phyloP scores from a whole-genome alignment of 163 green algal genomes.

The Scenedesmus sp. region DNA sequence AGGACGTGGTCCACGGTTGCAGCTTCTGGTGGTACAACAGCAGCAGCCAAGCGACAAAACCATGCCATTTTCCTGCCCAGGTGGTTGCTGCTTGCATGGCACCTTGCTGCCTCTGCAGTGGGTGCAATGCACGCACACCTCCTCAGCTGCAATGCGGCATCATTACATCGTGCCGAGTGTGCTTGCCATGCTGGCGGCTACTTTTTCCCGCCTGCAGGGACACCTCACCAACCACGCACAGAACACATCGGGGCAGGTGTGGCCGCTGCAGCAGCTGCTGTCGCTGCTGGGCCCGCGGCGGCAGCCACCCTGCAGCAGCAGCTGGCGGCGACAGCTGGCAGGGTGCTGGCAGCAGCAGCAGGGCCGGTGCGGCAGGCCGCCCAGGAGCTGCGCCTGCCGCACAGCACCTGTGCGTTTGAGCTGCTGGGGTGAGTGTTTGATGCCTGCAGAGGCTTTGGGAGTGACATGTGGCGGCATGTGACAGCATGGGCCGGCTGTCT shows the following conservation, averaged over 20 bases:
- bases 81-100: too few species aligned
- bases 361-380: slow-evolving; percentile 43
- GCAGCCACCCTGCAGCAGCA: background rate
- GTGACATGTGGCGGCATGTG: too few species aligned
- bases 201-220: slow-evolving; percentile 18
- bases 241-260: background rate
- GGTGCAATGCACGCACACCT: too few species aligned
- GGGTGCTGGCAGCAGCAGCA: slow-evolving; percentile 42
- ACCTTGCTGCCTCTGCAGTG: too few species aligned
- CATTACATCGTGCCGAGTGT: too few species aligned
- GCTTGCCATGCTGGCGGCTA: background rate
- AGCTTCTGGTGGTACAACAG: too few species aligned
- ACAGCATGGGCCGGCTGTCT: too few species aligned
- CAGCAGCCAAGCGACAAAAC: too few species aligned
- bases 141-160: too few species aligned
- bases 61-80: too few species aligned
- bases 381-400: slow-evolving; percentile 31
- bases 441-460: background rate
- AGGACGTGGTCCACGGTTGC: too few species aligned
- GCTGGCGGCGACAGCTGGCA: background rate
- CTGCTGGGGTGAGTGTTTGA: slow-evolving; percentile 32
- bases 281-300: slow-evolving; percentile 18
- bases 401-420: slow-evolving; percentile 10
- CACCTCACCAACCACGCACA: slow-evolving; percentile 72
- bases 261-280: slow-evolving; percentile 24